phyloP scores from a whole-genome alignment of 805 yeast species.

The Saccharomycopsis babjevae region DNA sequence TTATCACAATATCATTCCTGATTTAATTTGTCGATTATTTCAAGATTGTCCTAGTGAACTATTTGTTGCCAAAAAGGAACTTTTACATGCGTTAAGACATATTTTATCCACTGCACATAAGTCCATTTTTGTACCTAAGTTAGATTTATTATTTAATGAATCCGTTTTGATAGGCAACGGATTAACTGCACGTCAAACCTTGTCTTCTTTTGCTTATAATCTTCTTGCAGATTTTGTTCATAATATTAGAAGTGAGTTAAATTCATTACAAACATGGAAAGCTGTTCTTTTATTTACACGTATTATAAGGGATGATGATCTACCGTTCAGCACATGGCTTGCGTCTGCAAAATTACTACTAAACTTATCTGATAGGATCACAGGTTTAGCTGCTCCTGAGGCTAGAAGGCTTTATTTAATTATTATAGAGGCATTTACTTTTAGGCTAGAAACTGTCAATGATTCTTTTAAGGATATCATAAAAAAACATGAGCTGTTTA shows the following conservation, averaged over 20 bases:
- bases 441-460: slow-evolving; percentile 68
- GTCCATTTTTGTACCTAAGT: slow-evolving; percentile 69
- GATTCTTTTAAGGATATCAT: slow-evolving; percentile 57
- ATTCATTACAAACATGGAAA: slow-evolving; percentile 75
- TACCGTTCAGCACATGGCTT: slow-evolving; percentile 84
- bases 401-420: slow-evolving; percentile 63
- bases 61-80: slow-evolving; percentile 83
- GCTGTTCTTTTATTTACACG: slow-evolving; percentile 77
- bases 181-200: slow-evolving; percentile 77
- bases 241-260: slow-evolving; percentile 75
- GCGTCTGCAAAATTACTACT: slow-evolving; percentile 90
- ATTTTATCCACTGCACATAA: slow-evolving; percentile 87
- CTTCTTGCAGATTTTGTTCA: slow-evolving; percentile 95
- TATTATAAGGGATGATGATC: slow-evolving; percentile 66
- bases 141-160: slow-evolving; percentile 79
- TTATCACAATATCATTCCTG: slow-evolving; percentile 65
- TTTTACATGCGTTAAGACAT: slow-evolving; percentile 89
- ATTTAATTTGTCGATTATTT: slow-evolving; percentile 68
- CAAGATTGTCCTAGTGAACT: slow-evolving; percentile 95
- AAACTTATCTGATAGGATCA: slow-evolving; percentile 80
- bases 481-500: slow-evolving; percentile 47
- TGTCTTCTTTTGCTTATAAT: slow-evolving; percentile 88
- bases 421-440: slow-evolving; percentile 79
- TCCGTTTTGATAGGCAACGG: slow-evolving; percentile 86
- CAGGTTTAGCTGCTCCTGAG: slow-evolving; percentile 70